Conservation (phyloP, 495 filamentous ascomycete genomes). For the Aspergillus panamensis region DNA sequence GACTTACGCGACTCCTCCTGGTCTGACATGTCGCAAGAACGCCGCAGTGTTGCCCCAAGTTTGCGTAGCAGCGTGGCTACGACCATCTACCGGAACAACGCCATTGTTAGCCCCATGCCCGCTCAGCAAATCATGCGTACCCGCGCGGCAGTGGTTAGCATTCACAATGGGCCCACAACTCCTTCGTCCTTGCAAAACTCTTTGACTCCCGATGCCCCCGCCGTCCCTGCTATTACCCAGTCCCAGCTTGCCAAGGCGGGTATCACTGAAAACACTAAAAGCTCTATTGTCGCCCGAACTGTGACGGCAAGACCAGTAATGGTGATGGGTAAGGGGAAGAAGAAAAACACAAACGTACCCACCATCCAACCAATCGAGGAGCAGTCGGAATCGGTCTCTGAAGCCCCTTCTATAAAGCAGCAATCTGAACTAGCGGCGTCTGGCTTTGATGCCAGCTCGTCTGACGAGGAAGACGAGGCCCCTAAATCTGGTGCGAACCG, state of each 20-base stretch:
- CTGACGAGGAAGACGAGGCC: slow-evolving; percentile 35
- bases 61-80: slow-evolving; percentile 74
- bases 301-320: slow-evolving; percentile 46
- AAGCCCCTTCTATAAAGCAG: slow-evolving; percentile 18
- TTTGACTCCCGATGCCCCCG: slow-evolving; percentile 44
- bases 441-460: slow-evolving; percentile 38
- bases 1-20: slow-evolving; percentile 87
- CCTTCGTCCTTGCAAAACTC: slow-evolving; percentile 30
- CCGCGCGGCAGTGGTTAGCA: slow-evolving; percentile 86
- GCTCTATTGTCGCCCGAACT: slow-evolving; percentile 43
- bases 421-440: slow-evolving; percentile 27
- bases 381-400: slow-evolving; percentile 21
- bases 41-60: slow-evolving; percentile 65
- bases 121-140: slow-evolving; percentile 80
- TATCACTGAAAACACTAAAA: slow-evolving; percentile 36
- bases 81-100: slow-evolving; percentile 86
- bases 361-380: slow-evolving; percentile 22
- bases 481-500: slow-evolving; percentile 17
- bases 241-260: slow-evolving; percentile 45
- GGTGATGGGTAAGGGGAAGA: slow-evolving; percentile 38
- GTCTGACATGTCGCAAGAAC: slow-evolving; percentile 64
- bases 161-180: slow-evolving; percentile 55
- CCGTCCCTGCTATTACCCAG: slow-evolving; percentile 52
- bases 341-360: slow-evolving; percentile 19
- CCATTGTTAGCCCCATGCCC: slow-evolving; percentile 72